Evolutionary conservation across 2,329 filamentous ascomycete genomes (phyloP).

Genomic region (Aspergillus versicolor): DNA sequence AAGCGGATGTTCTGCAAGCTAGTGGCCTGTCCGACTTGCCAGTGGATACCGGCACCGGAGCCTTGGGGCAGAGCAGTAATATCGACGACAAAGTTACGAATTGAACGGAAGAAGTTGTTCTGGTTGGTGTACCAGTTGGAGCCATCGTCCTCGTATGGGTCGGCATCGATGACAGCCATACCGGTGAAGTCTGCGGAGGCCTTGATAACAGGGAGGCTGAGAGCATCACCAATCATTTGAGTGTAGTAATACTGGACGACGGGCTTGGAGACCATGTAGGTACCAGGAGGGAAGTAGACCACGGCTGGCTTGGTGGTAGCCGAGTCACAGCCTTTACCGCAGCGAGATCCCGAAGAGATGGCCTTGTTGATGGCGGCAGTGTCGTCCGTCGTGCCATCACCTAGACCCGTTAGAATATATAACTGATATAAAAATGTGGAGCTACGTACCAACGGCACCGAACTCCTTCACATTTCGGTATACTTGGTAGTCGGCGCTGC

Average conservation of each 20-base stretch:
- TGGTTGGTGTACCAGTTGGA: slow-evolving; percentile 78
- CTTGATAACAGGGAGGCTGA: slow-evolving; percentile 72
- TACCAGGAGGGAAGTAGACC: slow-evolving; percentile 88
- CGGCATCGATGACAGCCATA: slow-evolving; percentile 84
- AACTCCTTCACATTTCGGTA: slow-evolving; percentile 77
- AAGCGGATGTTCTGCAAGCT: slow-evolving; percentile 79
- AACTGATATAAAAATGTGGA: not conserved
- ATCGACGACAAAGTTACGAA: slow-evolving; percentile 81
- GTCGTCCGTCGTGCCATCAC: slow-evolving; percentile 73
- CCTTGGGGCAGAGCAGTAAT: slow-evolving; percentile 63
- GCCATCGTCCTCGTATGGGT: slow-evolving; percentile 73
- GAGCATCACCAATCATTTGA: slow-evolving; percentile 81
- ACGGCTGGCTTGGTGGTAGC: slow-evolving; percentile 79
- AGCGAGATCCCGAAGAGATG: slow-evolving; percentile 74
- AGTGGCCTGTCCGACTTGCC: slow-evolving; percentile 82
- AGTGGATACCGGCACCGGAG: slow-evolving; percentile 71
- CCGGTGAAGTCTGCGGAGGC: slow-evolving; percentile 70
- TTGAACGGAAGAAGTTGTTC: slow-evolving; percentile 78
- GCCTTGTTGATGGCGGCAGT: slow-evolving; percentile 85
- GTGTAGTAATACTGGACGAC: slow-evolving; percentile 90
- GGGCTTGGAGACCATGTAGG: slow-evolving; percentile 76
- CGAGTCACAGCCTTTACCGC: slow-evolving; percentile 78
- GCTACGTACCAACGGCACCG: slow-evolving; percentile 66
- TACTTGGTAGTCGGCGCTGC: slow-evolving; percentile 61
- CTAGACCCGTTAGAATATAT: slow-evolving; percentile 34